These are phyloP conservation scores for Psilocybe subaeruginosa DNA, from an alignment of 768 basidiomycete genomes.

Conservation along the genomic window DNA sequence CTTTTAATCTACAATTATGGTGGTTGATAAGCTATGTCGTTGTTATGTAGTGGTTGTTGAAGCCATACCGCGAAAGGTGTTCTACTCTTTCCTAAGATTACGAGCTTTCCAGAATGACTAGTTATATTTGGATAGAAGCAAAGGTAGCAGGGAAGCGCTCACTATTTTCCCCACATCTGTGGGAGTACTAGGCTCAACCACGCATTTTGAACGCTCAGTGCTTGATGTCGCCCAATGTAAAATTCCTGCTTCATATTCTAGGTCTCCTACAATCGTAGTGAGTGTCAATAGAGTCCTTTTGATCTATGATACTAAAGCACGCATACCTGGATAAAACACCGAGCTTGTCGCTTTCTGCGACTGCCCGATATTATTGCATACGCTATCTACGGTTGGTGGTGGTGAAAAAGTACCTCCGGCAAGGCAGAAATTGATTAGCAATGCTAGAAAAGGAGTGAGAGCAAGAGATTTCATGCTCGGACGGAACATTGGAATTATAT, in stretches of 20 bases:
- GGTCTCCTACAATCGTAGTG: conserved; percentile 16
- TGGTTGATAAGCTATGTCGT: not conserved
- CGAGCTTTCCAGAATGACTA: conserved; percentile 1
- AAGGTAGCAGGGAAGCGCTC: not conserved
- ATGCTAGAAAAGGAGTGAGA: not conserved
- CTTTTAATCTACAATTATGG: conserved; percentile 50
- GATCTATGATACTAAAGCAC: not conserved
- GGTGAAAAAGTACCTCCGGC: not conserved
- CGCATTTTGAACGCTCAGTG: conserved; percentile 13
- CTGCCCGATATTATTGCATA: not conserved
- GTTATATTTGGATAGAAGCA: no score
- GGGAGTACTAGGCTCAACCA: conserved; percentile 12
- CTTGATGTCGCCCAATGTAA: conserved; percentile 46
- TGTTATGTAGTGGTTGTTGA: not conserved
- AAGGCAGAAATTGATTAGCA: not conserved
- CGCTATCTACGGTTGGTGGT: not conserved
- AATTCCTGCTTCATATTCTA: conserved; percentile 43
- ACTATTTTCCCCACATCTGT: conserved; percentile 14
- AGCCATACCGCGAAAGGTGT: conserved; percentile 18
- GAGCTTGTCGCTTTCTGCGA: not conserved
- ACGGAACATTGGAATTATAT: not conserved
- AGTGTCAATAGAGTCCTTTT: not conserved
- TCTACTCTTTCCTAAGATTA: conserved; percentile 11
- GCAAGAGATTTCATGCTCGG: not conserved
- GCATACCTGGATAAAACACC: conserved; percentile 15